Percentiles rank a stretch among this genome's conserved stretches.
Evolutionary conservation across 768 basidiomycete genomes (phyloP).

Genomic region (Podaxis sp.): DNA sequence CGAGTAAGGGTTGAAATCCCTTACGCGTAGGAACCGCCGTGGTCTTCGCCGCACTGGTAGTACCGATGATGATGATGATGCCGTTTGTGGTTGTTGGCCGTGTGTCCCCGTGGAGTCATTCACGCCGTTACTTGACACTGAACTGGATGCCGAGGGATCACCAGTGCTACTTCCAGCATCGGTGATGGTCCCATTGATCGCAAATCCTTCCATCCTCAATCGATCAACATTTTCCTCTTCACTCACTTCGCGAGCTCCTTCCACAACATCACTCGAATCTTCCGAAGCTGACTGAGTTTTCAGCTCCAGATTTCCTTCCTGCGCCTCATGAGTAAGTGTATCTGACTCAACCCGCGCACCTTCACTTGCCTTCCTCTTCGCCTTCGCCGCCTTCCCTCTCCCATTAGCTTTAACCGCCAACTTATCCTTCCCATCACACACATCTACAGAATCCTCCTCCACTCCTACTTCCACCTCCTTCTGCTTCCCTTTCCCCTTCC

Average conservation of each 20-base stretch:
- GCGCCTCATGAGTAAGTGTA: neutral
- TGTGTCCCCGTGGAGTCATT: neutral
- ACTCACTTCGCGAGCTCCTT: no score
- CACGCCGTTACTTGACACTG: neutral
- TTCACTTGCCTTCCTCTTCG: slow-evolving; percentile 6
- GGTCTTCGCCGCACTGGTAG: neutral
- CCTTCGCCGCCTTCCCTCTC: slow-evolving; percentile 8
- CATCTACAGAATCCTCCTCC: neutral
- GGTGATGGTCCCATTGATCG: neutral
- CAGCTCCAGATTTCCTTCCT: neutral
- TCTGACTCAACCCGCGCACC: neutral
- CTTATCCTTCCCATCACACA: slow-evolving; percentile 12
- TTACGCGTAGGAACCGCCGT: slow-evolving; percentile 26
- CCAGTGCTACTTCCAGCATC: neutral
- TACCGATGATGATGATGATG: neutral
- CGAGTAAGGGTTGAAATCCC: slow-evolving; percentile 32
- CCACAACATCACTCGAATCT: neutral
- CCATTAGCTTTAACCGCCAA: neutral
- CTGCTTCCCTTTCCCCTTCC: neutral
- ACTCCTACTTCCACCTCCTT: no score
- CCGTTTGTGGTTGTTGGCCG: neutral
- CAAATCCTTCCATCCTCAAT: neutral
- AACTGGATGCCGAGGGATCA: neutral
- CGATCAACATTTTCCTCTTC: neutral
- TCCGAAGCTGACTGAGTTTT: neutral